Evolutionary conservation across 106 monocot species (phyloP).

Genomic region (Hemerocallis citrina): DNA sequence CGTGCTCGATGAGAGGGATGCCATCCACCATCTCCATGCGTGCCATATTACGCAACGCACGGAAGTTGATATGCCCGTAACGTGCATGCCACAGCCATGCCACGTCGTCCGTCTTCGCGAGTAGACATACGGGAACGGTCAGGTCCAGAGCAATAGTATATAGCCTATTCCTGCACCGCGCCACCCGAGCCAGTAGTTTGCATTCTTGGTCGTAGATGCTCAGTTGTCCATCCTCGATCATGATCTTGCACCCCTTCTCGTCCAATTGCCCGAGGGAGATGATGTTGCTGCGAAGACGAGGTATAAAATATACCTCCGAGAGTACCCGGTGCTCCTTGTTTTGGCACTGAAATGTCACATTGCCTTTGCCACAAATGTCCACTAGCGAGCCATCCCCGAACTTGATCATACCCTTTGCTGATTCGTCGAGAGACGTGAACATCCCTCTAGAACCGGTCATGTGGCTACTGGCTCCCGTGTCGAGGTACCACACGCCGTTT

Average conservation of each 20-base stretch:
- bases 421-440: background rate
- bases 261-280: conserved; percentile 6
- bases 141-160: background rate
- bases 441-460: background rate
- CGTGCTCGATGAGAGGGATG: background rate
- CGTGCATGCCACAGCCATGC: background rate
- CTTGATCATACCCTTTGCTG: background rate
- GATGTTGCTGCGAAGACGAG: background rate
- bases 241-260: background rate
- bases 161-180: background rate
- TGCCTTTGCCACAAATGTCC: background rate
- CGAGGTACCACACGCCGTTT: background rate
- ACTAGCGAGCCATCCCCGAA: conserved; percentile 2
- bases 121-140: background rate
- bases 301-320: conserved; percentile 3
- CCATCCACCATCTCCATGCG: background rate
- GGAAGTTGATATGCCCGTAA: conserved; percentile 1
- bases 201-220: background rate
- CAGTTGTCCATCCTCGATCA: background rate
- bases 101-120: background rate
- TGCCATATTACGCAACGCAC: background rate
- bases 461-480: background rate
- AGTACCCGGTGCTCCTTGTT: background rate
- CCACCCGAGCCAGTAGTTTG: background rate
- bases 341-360: background rate